Base-by-base conservation (phyloP, 2,329 filamentous ascomycete genomes). In the Balansia obtecta region DNA sequence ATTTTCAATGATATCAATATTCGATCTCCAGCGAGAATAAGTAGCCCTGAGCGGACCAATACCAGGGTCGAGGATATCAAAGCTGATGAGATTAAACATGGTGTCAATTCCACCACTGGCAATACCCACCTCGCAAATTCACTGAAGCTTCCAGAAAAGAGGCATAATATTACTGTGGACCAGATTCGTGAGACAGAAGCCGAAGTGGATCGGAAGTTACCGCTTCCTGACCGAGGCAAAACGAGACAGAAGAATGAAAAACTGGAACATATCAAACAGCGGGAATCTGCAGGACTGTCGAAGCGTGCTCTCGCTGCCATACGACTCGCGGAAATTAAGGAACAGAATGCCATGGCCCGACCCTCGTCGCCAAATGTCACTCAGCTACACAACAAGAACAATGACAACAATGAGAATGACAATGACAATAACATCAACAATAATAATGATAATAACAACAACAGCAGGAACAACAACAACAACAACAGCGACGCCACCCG, bases 251-350 rank as follows among this genome's bases (percentile, higher is more conserved):
- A 59, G 49, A 75, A 72, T 53, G 70, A 67, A n/a, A 72, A 71
- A 46, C 57, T 78, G 9, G 74, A 78, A 42, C 72, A 76, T 27
- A 71, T 79, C 44, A 63, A 67, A 38, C 64, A 66, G 43, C 64
- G 66, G 20, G 73, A 76, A 56, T 64, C 63, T 45, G 65, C 70
- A 32, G 68, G 67, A 2, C 56, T 73, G 27, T 73, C 76, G 5
- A 72, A 63, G 50, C 67, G 71, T 48, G 70, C 70, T 1, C 60
- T 76, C 15, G 71, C 76, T n/a, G 68, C 69, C 7, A 71, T 72
- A 49, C 68, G 70, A 33, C 62, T 80, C 2, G 75, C 73, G 34
- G 76, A 78, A 59, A 77, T 78, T 50, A 68, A 71, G 39, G 72
- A 76, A 49, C 67, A 63, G 51, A 77, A 79, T 57, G 68, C 71